Base-by-base conservation (phyloP, 805 yeast genomes). In the Wickerhamomyces sydowiorum region DNA sequence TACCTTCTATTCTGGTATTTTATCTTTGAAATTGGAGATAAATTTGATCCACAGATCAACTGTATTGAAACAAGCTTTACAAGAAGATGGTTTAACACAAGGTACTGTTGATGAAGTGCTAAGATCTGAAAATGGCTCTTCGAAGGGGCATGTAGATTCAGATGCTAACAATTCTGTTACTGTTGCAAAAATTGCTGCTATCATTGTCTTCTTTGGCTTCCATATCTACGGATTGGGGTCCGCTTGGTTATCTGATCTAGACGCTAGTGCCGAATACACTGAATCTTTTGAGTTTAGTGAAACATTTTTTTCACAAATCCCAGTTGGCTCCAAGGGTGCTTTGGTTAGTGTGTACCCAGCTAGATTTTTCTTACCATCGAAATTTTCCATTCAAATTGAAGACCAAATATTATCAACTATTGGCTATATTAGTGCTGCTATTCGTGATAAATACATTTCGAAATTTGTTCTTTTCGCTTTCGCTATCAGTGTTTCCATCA, bases 31-130 rank as follows among this genome's bases (percentile, higher is more conserved):
- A 65, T 80, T 91, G 36, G 96, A 93, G 63, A 87, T 91, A 61
- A 80, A 79, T 59, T 72, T 86, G 46, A 93, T 93, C 42, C 87
- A 90, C 63, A 79, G 87, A 50, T 84, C 88, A 37, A 80, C 86
- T 45, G 77, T 79, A 42, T 75, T 89, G 58, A 81, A 83, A 58
- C 80, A 78, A 48, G 88, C 86, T 23, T 70, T 91, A 49, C 93
- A 90, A 67, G 99, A 91, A 60, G 99, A 91, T 57, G 98, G 99
- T 21, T 76, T 91, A 27, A 74, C 85, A 35, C 77, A 79, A 31
- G 61, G 69, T 37, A 84, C 85, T 27, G 96, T 96, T 10, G 80
- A 77, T 49, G 73, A 79, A 30, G 90, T 89, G 28, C 79, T 49
- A 48, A 41, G 60, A 56, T 51, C 53, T 13, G 46, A 42, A 19